Evolutionary conservation across 805 yeast species (phyloP).

Genomic region (Cyberlindnera mycetangii): DNA sequence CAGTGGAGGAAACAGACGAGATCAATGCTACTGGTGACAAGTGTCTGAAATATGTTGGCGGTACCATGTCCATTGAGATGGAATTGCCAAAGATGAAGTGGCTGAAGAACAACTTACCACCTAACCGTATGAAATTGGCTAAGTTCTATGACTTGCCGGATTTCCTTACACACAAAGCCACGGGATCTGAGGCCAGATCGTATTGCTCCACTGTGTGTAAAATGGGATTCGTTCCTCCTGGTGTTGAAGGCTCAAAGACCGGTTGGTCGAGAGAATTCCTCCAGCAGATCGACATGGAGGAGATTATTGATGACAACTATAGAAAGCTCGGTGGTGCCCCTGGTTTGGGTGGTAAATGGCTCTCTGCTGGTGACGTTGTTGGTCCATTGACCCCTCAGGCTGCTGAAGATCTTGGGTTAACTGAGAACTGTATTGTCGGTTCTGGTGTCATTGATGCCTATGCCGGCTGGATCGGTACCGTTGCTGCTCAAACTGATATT

Average conservation of each 20-base stretch:
- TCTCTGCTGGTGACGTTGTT: slow-evolving; percentile 87
- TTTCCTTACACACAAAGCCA: slow-evolving; percentile 86
- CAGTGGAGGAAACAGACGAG: slow-evolving; percentile 70
- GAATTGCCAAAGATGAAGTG: slow-evolving; percentile 96
- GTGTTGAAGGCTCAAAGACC: slow-evolving; percentile 78
- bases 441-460: slow-evolving; percentile 97
- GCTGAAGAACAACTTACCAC: slow-evolving; percentile 83
- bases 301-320: slow-evolving; percentile 74
- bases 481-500: slow-evolving; percentile 78
- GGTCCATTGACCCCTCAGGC: slow-evolving; percentile 66
- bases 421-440: slow-evolving; percentile 79
- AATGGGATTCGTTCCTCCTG: slow-evolving; percentile 91
- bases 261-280: slow-evolving; percentile 92
- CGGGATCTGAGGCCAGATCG: slow-evolving; percentile 83
- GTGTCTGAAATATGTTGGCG: slow-evolving; percentile 90
- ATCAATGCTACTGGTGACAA: slow-evolving; percentile 81
- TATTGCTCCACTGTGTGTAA: slow-evolving; percentile 92
- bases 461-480: slow-evolving; percentile 99
- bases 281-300: slow-evolving; percentile 63
- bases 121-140: slow-evolving; percentile 50
- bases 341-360: slow-evolving; percentile 64
- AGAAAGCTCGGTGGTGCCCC: slow-evolving; percentile 81
- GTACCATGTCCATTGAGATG: slow-evolving; percentile 97
- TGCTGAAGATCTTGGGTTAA: slow-evolving; percentile 81
- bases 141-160: slow-evolving; percentile 94